Evolutionary conservation across 306 rosid genomes (phyloP), one percentile per base, ranked within the genome.

Genomic region (Cucumis melo): DNA sequence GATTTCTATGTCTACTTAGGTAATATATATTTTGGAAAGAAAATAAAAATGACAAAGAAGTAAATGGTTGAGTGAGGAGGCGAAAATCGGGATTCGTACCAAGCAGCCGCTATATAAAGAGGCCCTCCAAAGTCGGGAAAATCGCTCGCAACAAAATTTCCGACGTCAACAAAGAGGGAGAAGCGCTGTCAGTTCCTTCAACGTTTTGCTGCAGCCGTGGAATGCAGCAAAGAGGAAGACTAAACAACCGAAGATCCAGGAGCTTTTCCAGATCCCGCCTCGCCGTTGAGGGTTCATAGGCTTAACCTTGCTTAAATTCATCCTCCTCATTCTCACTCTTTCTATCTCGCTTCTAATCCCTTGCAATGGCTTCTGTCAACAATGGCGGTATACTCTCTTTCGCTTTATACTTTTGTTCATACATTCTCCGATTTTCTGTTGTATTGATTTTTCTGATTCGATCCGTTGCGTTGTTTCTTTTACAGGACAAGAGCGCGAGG

Each of bases 201-300:
- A 46, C 38, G 10, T 20, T 34, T 42, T 67, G 76, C 39, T 14
- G 39, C 20, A 20, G 63, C 54, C 5, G 59, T 36, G 82, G 79
- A 73, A 93, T 94, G 96, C 86, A 83, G 90, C 97, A 87, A 86
- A 88, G 77, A 81, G 97, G 99, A 10, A 80, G 83, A 82, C 59
- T 29, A 1, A 0, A 39, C 59, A 80, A 90, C 92, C 93, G 99
- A 41, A 87, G 96, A 87, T 92, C 96, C 13, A 83, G 97, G 92
- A 89, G 96, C 86, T 94, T 92, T 83, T 80, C 97, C 8, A 90
- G 98, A 70, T 85, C 85, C 17, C 90, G 99, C 44, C 57, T 87
- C 12, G 99, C 99, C 29, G 48, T 92, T 71, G 96, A 94, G 83
- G 99, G 97, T 16, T 80, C 78, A 77, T 90, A 84, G 41, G 19